phyloP scores from a whole-genome alignment of 2,329 filamentous ascomycete genomes.

The Tolypocladium album region DNA sequence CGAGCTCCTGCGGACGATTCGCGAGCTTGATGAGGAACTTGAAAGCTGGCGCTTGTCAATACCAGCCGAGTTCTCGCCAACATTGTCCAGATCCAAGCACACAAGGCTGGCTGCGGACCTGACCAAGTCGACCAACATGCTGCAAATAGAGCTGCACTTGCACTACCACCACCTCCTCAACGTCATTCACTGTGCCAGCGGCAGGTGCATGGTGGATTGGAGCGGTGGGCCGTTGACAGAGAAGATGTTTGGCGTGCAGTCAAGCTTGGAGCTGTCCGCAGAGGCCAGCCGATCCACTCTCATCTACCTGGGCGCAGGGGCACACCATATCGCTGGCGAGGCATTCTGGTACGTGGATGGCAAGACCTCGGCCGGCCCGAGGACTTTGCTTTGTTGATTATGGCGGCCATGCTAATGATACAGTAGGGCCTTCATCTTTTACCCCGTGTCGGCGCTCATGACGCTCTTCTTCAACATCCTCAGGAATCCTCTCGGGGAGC shows the following conservation, averaged over 20 bases:
- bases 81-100: conserved; percentile 26
- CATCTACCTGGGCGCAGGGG: conserved; percentile 32
- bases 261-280: conserved; percentile 40
- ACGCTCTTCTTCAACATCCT: conserved; percentile 45
- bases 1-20: conserved; percentile 41
- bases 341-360: conserved; percentile 34
- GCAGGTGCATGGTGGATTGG: conserved; percentile 31
- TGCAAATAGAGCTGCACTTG: conserved; percentile 35
- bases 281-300: conserved; percentile 46
- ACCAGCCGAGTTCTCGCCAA: conserved; percentile 31
- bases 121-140: conserved; percentile 28
- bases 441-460: conserved; percentile 43
- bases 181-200: conserved; percentile 43
- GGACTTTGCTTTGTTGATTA: neutral
- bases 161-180: conserved; percentile 46
- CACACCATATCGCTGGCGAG: conserved; percentile 30
- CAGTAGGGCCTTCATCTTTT: conserved; percentile 42
- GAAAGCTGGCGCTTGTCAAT: conserved; percentile 43
- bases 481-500: conserved; percentile 30
- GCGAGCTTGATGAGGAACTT: conserved; percentile 45
- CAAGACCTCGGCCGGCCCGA: neutral
- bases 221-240: conserved; percentile 4
- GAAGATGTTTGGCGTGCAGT: conserved; percentile 32
- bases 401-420: neutral
- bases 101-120: conserved; percentile 15